phyloP scores from a whole-genome alignment of 192 early-diverging fungal species.

The Backusella macrospora region DNA sequence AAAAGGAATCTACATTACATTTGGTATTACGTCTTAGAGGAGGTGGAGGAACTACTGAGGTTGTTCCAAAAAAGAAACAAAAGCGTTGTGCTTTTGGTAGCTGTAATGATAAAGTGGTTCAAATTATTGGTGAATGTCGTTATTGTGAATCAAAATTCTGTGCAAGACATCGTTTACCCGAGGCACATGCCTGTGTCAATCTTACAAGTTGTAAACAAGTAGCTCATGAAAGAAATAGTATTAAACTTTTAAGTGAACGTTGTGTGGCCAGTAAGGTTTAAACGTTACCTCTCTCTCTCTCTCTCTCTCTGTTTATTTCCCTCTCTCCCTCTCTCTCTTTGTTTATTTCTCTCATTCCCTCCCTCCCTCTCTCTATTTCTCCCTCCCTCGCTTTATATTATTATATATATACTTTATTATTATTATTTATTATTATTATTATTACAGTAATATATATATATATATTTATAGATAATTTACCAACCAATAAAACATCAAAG shows the following conservation, averaged over 20 bases:
- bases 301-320: too few species aligned
- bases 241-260: conserved; percentile 64
- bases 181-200: conserved; percentile 70
- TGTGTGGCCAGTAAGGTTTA: conserved; percentile 69
- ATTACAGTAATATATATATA: not conserved
- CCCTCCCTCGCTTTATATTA: not conserved
- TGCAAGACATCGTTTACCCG: conserved; percentile 71
- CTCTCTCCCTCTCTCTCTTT: too few species aligned
- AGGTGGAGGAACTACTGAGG: conserved; percentile 34
- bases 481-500: conserved; percentile 65
- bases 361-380: too few species aligned
- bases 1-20: conserved; percentile 79
- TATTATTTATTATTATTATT: not conserved
- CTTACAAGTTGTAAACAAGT: conserved; percentile 60
- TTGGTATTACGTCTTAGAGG: conserved; percentile 77
- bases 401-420: not conserved
- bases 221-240: conserved; percentile 56
- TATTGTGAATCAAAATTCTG: conserved; percentile 64
- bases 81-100: conserved; percentile 44
- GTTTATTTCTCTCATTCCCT: too few species aligned
- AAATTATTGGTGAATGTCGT: conserved; percentile 74
- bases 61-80: not conserved
- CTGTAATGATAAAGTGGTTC: conserved; percentile 57
- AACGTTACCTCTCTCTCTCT: too few species aligned
- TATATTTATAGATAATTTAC: conserved; percentile 58